These are phyloP conservation scores for Microbotryum silenes-acaulis DNA, from an alignment of 1,284 basidiomycete species.

Conservation along the genomic window DNA sequence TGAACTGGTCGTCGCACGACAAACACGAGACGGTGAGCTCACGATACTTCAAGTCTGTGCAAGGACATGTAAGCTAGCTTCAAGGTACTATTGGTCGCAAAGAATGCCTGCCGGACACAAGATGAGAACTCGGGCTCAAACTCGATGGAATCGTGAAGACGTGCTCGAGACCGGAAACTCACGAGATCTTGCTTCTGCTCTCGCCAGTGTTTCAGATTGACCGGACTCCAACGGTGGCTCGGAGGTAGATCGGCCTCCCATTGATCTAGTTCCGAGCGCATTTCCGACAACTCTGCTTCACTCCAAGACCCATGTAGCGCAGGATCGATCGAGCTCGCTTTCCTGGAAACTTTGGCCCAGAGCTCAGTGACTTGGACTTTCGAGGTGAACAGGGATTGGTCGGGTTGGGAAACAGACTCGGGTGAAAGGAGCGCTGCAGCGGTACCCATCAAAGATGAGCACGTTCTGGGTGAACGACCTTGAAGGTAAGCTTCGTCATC, in stretches of 20 bases:
- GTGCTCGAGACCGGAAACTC: neutral
- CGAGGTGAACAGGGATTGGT: neutral
- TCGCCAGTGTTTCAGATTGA: neutral
- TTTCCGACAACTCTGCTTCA: too few relatives aligned
- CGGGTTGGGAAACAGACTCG: neutral
- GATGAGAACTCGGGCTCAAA: too few relatives aligned
- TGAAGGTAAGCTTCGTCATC: neutral
- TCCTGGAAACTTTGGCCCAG: neutral
- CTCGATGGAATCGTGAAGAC: too few relatives aligned
- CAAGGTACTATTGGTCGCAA: neutral
- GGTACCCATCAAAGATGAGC: neutral
- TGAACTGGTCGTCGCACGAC: neutral
- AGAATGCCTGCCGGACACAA: neutral
- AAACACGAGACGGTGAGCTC: neutral
- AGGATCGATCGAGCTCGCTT: neutral
- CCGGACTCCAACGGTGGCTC: neutral
- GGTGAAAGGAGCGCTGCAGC: neutral
- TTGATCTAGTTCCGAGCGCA: neutral
- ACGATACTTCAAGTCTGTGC: neutral
- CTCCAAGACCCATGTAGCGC: neutral
- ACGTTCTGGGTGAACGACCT: neutral
- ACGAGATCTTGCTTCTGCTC: slow-evolving; percentile 1
- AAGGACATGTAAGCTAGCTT: neutral
- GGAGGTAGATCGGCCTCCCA: neutral
- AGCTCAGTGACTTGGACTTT: neutral